phyloP scores from a whole-genome alignment of 2,329 filamentous ascomycete species.

The Hypomyces perniciosus region DNA sequence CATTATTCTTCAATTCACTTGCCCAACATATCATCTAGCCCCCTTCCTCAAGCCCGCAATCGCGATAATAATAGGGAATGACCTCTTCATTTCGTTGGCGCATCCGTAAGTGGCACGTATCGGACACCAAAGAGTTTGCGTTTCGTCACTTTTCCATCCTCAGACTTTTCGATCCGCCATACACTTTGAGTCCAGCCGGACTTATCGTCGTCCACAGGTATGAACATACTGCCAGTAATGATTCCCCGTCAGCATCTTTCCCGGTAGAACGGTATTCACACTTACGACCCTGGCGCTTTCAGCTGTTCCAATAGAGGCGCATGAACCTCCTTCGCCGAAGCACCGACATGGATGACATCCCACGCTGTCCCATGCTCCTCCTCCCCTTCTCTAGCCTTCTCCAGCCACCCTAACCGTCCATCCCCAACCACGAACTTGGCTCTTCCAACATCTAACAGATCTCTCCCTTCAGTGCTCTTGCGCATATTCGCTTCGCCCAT shows the following conservation, averaged over 20 bases:
- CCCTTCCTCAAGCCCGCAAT: too few species aligned
- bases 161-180: conserved; percentile 69
- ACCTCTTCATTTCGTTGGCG: conserved; percentile 35
- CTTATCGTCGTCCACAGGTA: conserved; percentile 60
- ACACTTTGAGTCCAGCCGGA: conserved; percentile 54
- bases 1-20: too few species aligned
- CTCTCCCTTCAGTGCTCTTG: conserved; percentile 53
- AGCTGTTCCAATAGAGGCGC: conserved; percentile 69
- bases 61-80: not conserved
- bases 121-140: conserved; percentile 63
- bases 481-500: conserved; percentile 60
- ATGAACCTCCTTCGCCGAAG: conserved; percentile 71
- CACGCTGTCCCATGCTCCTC: conserved; percentile 54
- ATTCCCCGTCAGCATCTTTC: not conserved
- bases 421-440: conserved; percentile 73
- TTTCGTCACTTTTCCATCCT: conserved; percentile 53
- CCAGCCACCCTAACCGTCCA: conserved; percentile 56
- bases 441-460: conserved; percentile 55
- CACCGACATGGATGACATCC: conserved; percentile 94
- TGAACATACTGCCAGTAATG: conserved; percentile 54
- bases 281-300: conserved; percentile 62
- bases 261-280: not conserved
- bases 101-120: conserved; percentile 73
- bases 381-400: conserved; percentile 39
- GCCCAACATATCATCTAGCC: too few species aligned